phyloP scores from a whole-genome alignment of 208 protist species.

The Acanthamoeba royreba region DNA sequence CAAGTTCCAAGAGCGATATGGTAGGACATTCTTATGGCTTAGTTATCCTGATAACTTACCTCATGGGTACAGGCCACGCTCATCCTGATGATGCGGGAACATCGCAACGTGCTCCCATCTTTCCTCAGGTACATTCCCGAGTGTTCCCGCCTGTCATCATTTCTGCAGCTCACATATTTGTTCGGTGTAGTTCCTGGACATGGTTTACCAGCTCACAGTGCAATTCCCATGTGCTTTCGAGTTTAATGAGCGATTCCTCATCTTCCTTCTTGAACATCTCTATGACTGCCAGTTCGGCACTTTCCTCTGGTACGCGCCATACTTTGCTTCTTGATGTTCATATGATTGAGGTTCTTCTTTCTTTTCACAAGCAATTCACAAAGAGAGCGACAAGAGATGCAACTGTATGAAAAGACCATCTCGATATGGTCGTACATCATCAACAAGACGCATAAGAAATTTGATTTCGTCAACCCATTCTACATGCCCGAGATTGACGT shows the following conservation, averaged over 20 bases:
- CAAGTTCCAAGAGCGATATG: slow-evolving; percentile 41
- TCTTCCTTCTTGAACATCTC: slow-evolving; percentile 82
- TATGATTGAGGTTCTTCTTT: not conserved
- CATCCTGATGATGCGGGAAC: not conserved
- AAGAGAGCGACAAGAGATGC: not conserved
- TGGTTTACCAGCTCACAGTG: slow-evolving; percentile 89
- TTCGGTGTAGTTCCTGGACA: slow-evolving; percentile 85
- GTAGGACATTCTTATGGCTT: not conserved
- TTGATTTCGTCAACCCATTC: not conserved
- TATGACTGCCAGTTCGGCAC: slow-evolving; percentile 83
- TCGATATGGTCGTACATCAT: slow-evolving; percentile 40
- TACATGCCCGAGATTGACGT: slow-evolving; percentile 3
- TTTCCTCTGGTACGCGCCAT: slow-evolving; percentile 54
- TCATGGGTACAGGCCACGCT: not conserved
- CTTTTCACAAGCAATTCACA: not conserved
- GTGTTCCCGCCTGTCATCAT: not conserved
- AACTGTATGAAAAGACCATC: slow-evolving; percentile 34
- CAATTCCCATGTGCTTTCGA: slow-evolving; percentile 93
- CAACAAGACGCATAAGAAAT: slow-evolving; percentile 6
- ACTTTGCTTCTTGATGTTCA: not conserved
- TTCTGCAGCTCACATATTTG: not conserved
- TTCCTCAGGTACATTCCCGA: slow-evolving; percentile 77
- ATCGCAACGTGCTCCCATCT: slow-evolving; percentile 85
- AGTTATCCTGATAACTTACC: not conserved
- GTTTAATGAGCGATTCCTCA: slow-evolving; percentile 88